Conservation (phyloP, 768 basidiomycete genomes). For the Phanerochaete carnosa region DNA sequence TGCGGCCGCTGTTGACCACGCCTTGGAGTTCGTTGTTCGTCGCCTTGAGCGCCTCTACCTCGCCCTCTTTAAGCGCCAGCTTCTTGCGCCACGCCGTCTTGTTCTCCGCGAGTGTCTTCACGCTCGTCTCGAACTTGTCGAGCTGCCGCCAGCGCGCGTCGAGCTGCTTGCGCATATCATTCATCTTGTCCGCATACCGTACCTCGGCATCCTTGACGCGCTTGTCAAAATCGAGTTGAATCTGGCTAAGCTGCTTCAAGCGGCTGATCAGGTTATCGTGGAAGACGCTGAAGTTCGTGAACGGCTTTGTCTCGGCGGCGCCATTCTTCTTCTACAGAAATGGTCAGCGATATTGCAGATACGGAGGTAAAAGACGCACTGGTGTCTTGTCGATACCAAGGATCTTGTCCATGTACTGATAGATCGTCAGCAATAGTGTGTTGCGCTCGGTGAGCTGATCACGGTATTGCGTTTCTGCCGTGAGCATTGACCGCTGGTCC, state of each 20-base stretch:
- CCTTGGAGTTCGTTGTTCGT: constrained; percentile 71
- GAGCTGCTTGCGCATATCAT: constrained; percentile 79
- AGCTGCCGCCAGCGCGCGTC: constrained; percentile 89
- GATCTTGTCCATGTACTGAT: constrained; percentile 94
- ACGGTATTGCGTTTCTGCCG: constrained; percentile 76
- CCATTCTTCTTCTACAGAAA: constrained; percentile 64
- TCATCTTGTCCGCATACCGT: constrained; percentile 68
- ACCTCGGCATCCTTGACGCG: constrained; percentile 76
- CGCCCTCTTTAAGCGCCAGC: constrained; percentile 74
- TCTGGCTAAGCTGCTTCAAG: constrained; percentile 78
- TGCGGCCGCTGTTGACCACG: constrained; percentile 41
- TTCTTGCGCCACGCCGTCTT: constrained; percentile 82
- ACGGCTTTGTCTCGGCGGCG: constrained; percentile 84
- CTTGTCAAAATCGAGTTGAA: constrained; percentile 85
- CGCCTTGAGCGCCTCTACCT: constrained; percentile 81
- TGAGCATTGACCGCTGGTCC: constrained; percentile 71
- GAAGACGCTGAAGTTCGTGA: constrained; percentile 91
- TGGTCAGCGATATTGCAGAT: neutral
- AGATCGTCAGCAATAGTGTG: constrained; percentile 86
- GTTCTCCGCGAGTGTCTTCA: constrained; percentile 77
- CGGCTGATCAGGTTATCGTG: constrained; percentile 91
- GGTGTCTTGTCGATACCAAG: constrained; percentile 85
- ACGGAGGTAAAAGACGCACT: constrained; percentile 40
- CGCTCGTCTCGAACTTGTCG: constrained; percentile 84
- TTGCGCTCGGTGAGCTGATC: constrained; percentile 94